Conservation (phyloP, 306 rosid species). For the Erythrophleum fordii region DNA sequence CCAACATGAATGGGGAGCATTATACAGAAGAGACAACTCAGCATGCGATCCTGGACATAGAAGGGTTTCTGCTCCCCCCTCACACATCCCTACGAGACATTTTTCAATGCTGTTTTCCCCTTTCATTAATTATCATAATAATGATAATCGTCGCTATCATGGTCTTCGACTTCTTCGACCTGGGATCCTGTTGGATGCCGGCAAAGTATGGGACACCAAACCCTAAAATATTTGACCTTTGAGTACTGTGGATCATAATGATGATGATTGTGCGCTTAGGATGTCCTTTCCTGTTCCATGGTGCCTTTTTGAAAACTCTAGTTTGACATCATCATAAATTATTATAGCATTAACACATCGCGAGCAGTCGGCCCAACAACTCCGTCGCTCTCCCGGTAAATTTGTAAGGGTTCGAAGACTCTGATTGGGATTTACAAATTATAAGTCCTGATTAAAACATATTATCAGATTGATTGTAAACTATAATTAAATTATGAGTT, state of each 20-base stretch:
- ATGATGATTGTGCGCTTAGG: neutral
- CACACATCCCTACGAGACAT: conserved; percentile 48
- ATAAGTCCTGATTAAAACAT: conserved; percentile 14
- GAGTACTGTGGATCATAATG: neutral
- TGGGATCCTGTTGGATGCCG: conserved; percentile 59
- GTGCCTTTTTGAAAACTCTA: neutral
- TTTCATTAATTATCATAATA: neutral
- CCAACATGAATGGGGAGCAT: conserved; percentile 22
- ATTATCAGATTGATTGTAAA: neutral
- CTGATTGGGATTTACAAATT: neutral
- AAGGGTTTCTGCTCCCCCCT: conserved; percentile 54
- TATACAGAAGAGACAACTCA: conserved; percentile 42
- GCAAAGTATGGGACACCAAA: conserved; percentile 43
- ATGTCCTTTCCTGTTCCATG: conserved; percentile 3
- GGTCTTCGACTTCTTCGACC: conserved; percentile 43
- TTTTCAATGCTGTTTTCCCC: conserved; percentile 23
- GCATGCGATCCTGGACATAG: conserved; percentile 62
- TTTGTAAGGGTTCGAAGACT: neutral
- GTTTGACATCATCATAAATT: neutral
- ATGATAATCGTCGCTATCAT: conserved; percentile 41
- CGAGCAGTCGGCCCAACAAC: neutral
- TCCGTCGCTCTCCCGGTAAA: neutral
- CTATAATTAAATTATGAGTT: neutral
- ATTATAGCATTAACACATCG: neutral
- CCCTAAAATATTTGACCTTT: conserved; percentile 38